These are phyloP conservation scores for Saturnispora kantuleensis DNA, from an alignment of 805 yeast genomes.

Conservation along the genomic window DNA sequence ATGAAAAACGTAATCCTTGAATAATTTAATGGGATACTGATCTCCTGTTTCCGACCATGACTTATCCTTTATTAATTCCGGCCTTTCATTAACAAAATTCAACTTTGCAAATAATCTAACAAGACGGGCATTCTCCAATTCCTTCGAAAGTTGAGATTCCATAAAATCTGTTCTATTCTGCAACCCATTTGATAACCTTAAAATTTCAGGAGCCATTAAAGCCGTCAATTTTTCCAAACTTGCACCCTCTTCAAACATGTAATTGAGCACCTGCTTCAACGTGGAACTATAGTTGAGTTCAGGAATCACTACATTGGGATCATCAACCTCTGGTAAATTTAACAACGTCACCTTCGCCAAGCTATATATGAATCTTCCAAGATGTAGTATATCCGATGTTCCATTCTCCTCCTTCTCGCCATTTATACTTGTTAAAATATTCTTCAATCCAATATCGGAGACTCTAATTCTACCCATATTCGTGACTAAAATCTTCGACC, in stretches of 20 bases:
- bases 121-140: constrained; percentile 80
- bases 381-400: constrained; percentile 41
- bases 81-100: constrained; percentile 66
- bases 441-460: constrained; percentile 61
- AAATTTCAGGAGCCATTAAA: constrained; percentile 35
- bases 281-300: constrained; percentile 32
- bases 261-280: constrained; percentile 35
- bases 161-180: constrained; percentile 45
- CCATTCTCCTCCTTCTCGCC: constrained; percentile 22
- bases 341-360: constrained; percentile 33
- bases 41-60: constrained; percentile 72
- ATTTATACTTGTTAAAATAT: constrained; percentile 38
- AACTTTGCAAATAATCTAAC: constrained; percentile 76
- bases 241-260: constrained; percentile 24
- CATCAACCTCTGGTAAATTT: constrained; percentile 10
- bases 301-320: constrained; percentile 19
- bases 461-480: constrained; percentile 62
- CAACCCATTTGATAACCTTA: constrained; percentile 39
- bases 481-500: constrained; percentile 65
- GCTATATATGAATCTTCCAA: constrained; percentile 54
- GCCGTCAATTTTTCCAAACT: constrained; percentile 26
- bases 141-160: constrained; percentile 55
- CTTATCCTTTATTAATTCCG: constrained; percentile 47
- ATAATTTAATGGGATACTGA: constrained; percentile 60
- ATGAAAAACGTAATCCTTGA: constrained; percentile 78